Evolutionary conservation across 176 grass and related monocot genomes (phyloP).

Genomic region (Tillandsia fasciculata): DNA sequence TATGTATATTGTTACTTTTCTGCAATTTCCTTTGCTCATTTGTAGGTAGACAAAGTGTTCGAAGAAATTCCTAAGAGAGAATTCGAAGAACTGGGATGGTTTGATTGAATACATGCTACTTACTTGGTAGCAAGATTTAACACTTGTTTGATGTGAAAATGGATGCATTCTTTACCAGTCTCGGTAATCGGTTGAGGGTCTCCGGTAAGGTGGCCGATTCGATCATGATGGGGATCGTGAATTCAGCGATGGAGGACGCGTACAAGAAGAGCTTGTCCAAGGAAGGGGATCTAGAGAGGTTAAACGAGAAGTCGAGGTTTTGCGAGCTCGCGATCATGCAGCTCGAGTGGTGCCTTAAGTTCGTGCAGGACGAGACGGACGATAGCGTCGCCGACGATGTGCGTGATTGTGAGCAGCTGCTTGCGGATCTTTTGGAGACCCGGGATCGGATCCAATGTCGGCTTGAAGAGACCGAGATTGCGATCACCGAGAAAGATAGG

Average conservation of each 20-base stretch:
- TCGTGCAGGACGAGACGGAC: conserved; percentile 37
- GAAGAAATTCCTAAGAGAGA: background rate
- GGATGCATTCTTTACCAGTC: conserved; percentile 43
- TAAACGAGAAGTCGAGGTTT: conserved; percentile 54
- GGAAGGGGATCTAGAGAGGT: conserved; percentile 45
- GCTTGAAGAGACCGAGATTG: conserved; percentile 39
- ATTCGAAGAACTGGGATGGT: background rate
- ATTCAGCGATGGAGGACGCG: conserved; percentile 54
- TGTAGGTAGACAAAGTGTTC: background rate
- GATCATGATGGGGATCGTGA: conserved; percentile 59
- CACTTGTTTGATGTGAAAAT: conserved; percentile 17
- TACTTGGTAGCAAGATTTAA: conserved; percentile 5
- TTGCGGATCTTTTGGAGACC: conserved; percentile 35
- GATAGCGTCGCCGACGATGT: background rate
- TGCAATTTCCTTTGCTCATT: background rate
- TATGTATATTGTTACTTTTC: no score
- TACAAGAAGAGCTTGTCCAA: conserved; percentile 49
- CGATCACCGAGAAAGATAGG: conserved; percentile 43
- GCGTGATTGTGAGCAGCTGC: conserved; percentile 27
- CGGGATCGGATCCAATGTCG: conserved; percentile 32
- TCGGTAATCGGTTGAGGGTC: conserved; percentile 30
- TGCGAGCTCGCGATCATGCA: conserved; percentile 51
- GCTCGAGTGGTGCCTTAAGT: conserved; percentile 56
- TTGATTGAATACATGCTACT: background rate
- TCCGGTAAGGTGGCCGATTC: conserved; percentile 49